Percentiles rank a stretch among this genome's conserved stretches.
phyloP scores from a whole-genome alignment of 2,329 filamentous ascomycete genomes.

The Xylariaceae sp. region DNA sequence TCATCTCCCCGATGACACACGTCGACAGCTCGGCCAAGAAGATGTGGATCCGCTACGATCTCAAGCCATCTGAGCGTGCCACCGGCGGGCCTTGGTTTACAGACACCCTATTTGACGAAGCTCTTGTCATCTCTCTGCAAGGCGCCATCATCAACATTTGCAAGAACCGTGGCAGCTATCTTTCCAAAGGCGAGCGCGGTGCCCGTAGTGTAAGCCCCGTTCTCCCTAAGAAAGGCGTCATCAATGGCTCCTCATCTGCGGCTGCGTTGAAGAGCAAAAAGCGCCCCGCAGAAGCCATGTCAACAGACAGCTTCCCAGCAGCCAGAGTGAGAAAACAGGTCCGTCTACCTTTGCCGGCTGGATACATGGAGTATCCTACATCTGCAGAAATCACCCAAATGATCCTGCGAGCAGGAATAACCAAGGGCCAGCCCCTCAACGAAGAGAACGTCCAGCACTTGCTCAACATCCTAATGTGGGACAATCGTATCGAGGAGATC shows the following conservation, averaged over 20 bases:
- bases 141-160: slow-evolving; percentile 36
- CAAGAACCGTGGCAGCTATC: slow-evolving; percentile 32
- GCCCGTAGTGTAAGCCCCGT: slow-evolving; percentile 38
- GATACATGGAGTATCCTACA: slow-evolving; percentile 78
- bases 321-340: slow-evolving; percentile 33
- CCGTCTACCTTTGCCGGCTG: slow-evolving; percentile 57
- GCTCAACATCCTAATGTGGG: slow-evolving; percentile 83
- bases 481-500: slow-evolving; percentile 74
- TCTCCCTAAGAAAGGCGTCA: slow-evolving; percentile 54
- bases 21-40: slow-evolving; percentile 89
- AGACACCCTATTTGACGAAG: slow-evolving; percentile 83
- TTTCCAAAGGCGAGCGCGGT: slow-evolving; percentile 33
- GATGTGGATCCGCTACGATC: slow-evolving; percentile 88
- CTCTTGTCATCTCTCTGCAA: slow-evolving; percentile 77
- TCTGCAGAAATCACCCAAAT: slow-evolving; percentile 72
- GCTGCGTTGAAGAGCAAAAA: slow-evolving; percentile 46
- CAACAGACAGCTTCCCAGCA: slow-evolving; percentile 22
- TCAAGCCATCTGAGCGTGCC: slow-evolving; percentile 83
- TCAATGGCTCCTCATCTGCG: slow-evolving; percentile 47
- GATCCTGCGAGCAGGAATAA: slow-evolving; percentile 66
- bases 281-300: slow-evolving; percentile 48
- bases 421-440: slow-evolving; percentile 67
- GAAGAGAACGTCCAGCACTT: slow-evolving; percentile 81
- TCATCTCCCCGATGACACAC: slow-evolving; percentile 87
- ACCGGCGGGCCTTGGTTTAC: slow-evolving; percentile 95